Conservation (phyloP, 2,329 filamentous ascomycete species). For the Botrytis fabae region DNA sequence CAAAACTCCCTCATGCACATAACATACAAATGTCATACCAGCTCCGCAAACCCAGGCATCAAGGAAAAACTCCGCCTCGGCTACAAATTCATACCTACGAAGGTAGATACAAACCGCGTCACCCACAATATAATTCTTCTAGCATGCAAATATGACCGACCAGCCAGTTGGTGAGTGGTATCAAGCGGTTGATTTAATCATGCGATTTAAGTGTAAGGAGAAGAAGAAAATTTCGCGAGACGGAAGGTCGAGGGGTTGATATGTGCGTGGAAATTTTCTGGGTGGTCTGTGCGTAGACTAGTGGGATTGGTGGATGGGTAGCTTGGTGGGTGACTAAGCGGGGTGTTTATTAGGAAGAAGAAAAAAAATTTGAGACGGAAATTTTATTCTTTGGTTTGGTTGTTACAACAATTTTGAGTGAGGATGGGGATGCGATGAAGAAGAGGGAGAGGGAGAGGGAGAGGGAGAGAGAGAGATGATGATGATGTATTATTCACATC, state of each 20-base stretch:
- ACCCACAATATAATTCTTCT: slow-evolving; percentile 28
- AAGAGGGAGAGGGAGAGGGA: too few relatives aligned
- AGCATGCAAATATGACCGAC: slow-evolving; percentile 39
- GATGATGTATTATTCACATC: too few relatives aligned
- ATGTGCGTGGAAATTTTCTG: background rate
- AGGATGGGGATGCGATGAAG: background rate
- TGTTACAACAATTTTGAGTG: background rate
- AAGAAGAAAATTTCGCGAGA: slow-evolving; percentile 14
- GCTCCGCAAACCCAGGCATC: slow-evolving; percentile 21
- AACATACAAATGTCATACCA: slow-evolving; percentile 13
- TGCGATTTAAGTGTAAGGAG: slow-evolving; percentile 33
- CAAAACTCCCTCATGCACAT: background rate
- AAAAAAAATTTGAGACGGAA: background rate
- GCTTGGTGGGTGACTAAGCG: slow-evolving; percentile 10
- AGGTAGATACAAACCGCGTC: slow-evolving; percentile 13
- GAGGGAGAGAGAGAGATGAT: too few relatives aligned
- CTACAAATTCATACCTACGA: background rate
- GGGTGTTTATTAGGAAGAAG: background rate
- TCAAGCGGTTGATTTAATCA: slow-evolving; percentile 39
- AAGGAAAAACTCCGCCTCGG: slow-evolving; percentile 10
- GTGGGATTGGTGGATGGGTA: background rate
- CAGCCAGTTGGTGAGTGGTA: slow-evolving; percentile 35
- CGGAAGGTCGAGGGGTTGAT: background rate
- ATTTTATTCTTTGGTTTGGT: background rate
- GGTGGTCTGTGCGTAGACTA: background rate